Evolutionary conservation across 345 rosid species (phyloP).

Genomic region (Sisymbrium irio): DNA sequence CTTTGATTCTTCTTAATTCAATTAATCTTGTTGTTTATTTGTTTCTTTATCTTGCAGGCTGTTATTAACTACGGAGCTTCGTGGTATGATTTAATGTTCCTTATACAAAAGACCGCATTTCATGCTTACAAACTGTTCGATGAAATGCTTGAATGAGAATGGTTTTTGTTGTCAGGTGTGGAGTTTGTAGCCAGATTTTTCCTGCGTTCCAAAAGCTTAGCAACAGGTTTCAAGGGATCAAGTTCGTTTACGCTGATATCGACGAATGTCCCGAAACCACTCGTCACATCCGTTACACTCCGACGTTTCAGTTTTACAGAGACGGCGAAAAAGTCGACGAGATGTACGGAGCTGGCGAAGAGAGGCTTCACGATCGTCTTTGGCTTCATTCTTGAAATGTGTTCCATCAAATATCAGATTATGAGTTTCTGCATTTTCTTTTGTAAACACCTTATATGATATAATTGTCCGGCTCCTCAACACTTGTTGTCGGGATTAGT

Average conservation of each 20-base stretch:
- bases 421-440: background rate
- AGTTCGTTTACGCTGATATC: conserved; percentile 81
- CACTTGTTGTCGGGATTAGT: background rate
- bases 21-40: background rate
- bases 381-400: conserved; percentile 83
- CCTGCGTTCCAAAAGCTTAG: conserved; percentile 76
- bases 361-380: conserved; percentile 79
- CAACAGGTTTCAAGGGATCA: conserved; percentile 55
- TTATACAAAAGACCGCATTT: too few species aligned
- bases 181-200: conserved; percentile 75
- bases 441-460: background rate
- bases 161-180: conserved; percentile 51
- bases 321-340: conserved; percentile 88
- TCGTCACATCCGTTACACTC: conserved; percentile 79
- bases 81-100: too few species aligned
- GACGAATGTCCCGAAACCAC: conserved; percentile 95
- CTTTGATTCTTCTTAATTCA: conserved; percentile 4
- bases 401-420: background rate
- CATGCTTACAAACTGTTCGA: conserved; percentile 49
- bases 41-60: conserved; percentile 19
- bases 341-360: conserved; percentile 93
- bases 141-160: conserved; percentile 32
- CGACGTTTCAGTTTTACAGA: conserved; percentile 82
- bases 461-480: background rate
- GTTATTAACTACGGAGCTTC: conserved; percentile 39